Evolutionary conservation across 768 basidiomycete species (phyloP).

Genomic region (Lactarius sp.): DNA sequence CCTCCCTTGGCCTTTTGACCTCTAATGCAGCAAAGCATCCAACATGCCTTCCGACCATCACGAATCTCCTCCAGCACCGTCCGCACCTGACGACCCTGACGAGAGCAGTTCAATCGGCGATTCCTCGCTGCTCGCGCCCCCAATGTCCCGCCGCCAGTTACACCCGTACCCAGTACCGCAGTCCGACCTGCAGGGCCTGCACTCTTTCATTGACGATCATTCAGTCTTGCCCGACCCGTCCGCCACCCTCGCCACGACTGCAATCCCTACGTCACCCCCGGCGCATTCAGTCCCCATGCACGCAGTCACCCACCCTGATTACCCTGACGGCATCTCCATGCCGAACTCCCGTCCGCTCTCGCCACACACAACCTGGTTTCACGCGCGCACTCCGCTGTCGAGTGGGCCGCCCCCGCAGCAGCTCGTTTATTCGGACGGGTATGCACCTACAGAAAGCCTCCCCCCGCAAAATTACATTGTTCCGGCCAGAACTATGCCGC

Average conservation of each 20-base stretch:
- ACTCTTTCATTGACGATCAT: not conserved
- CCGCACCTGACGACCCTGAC: not conserved
- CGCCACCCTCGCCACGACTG: not conserved
- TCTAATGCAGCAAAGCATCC: constrained; percentile 14
- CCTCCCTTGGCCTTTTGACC: constrained; percentile 5
- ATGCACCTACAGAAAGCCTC: constrained; percentile 11
- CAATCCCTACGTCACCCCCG: not conserved
- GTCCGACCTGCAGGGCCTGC: not conserved
- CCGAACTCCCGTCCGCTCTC: constrained; percentile 6
- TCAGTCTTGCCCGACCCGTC: not conserved
- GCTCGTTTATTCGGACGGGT: constrained; percentile 1
- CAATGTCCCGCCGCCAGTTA: constrained; percentile 7
- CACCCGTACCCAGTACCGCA: not conserved
- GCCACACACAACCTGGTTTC: constrained; percentile 9
- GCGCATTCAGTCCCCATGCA: not conserved
- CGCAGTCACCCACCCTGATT: not conserved
- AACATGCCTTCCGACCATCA: constrained; percentile 19
- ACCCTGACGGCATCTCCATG: not conserved
- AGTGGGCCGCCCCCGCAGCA: not conserved
- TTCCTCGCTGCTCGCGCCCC: constrained; percentile 16
- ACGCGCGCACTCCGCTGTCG: not conserved
- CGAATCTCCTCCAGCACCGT: constrained; percentile 1
- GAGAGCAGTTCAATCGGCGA: constrained; percentile 7
- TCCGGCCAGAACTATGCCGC: not conserved
- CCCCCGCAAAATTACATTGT: constrained; percentile 16